A percentile compares a stretch with the other conserved stretches of the same genome.
These are phyloP conservation scores for Cystofilobasidium macerans DNA, from an alignment of 768 basidiomycete genomes.

Conservation along the genomic window DNA sequence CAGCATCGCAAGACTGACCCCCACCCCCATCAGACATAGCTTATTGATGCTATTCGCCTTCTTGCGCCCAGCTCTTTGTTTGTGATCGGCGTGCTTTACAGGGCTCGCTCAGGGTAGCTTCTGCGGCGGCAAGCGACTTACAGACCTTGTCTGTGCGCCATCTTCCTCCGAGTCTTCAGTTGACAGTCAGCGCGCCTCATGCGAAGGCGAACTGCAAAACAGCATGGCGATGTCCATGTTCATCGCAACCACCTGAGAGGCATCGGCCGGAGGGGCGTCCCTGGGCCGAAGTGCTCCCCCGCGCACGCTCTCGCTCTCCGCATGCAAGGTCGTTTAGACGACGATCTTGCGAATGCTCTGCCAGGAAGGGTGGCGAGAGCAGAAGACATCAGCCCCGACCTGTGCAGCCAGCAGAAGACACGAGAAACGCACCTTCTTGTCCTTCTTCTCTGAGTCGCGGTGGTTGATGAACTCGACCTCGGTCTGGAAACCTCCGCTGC, in stretches of 20 bases:
- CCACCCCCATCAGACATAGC: no score
- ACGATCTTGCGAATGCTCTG: conserved; percentile 20
- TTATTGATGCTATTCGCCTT: no score
- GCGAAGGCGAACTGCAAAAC: no score
- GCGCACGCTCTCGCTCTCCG: neutral
- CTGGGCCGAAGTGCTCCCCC: neutral
- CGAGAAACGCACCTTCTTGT: conserved; percentile 43
- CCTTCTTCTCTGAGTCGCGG: conserved; percentile 91
- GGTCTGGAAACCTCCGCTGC: conserved; percentile 70
- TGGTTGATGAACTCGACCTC: conserved; percentile 92
- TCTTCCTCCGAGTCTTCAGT: no score
- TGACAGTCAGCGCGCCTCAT: no score
- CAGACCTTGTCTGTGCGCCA: no score
- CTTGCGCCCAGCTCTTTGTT: no score
- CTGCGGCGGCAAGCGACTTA: neutral
- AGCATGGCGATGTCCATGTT: no score
- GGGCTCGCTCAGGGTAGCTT: no score
- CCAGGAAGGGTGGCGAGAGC: neutral
- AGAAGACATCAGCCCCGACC: neutral
- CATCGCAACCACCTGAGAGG: no score
- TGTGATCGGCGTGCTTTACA: neutral
- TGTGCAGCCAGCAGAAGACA: neutral
- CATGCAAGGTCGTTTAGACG: neutral
- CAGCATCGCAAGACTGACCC: neutral
- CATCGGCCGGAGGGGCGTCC: no score